These are phyloP conservation scores for Hammondia hammondi DNA, from an alignment of 169 alveolate genomes.

Conservation along the genomic window DNA sequence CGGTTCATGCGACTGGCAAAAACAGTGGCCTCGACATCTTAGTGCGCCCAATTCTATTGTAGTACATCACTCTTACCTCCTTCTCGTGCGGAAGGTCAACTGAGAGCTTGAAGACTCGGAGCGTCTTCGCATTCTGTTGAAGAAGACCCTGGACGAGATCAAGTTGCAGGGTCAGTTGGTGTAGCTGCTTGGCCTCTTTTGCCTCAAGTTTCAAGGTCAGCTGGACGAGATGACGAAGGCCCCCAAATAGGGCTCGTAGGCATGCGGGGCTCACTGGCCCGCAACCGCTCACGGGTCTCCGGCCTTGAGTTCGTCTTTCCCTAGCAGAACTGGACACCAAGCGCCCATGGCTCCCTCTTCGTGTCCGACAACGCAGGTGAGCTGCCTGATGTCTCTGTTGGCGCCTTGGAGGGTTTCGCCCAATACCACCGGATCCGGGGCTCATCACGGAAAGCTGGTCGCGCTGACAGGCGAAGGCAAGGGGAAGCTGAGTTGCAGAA, in stretches of 20 bases:
- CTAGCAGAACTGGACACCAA: neutral
- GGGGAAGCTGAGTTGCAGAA: neutral
- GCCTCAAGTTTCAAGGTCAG: constrained; percentile 33
- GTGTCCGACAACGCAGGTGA: neutral
- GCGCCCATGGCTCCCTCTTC: neutral
- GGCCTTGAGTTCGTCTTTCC: neutral
- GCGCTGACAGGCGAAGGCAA: neutral
- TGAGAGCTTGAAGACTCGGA: constrained; percentile 16
- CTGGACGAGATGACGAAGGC: neutral
- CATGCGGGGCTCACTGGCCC: neutral
- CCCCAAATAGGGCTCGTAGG: neutral
- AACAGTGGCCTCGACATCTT: no score
- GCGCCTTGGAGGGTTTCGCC: neutral
- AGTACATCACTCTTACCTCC: neutral
- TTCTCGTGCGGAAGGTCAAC: neutral
- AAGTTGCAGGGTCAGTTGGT: neutral
- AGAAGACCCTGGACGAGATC: neutral
- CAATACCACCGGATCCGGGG: neutral
- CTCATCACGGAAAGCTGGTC: neutral
- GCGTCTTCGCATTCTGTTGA: constrained; percentile 20
- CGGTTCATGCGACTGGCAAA: no score
- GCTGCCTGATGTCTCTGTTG: neutral
- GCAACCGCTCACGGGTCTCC: neutral
- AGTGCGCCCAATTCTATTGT: no score
- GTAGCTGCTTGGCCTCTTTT: neutral